phyloP scores from a whole-genome alignment of 495 filamentous ascomycete species.

The Aspergillus conjunctus region DNA sequence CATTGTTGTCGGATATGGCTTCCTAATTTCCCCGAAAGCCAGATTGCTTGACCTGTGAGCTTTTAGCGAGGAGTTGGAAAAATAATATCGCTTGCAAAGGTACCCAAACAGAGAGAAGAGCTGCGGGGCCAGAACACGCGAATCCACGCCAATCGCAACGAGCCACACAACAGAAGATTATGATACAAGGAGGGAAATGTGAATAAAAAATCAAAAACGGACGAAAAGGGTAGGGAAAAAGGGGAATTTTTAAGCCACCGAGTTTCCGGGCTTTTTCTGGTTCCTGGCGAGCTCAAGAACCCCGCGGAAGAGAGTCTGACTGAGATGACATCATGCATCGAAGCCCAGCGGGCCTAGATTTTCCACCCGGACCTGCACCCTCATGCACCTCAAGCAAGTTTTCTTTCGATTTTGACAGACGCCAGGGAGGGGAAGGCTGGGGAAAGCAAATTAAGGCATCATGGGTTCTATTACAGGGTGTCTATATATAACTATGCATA shows the following conservation, averaged over 20 bases:
- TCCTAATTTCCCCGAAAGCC: neutral
- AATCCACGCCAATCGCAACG: neutral
- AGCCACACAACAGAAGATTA: neutral
- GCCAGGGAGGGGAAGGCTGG: neutral
- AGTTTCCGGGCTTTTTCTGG: conserved; percentile 17
- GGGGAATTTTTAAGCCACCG: conserved; percentile 8
- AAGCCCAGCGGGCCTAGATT: conserved; percentile 6
- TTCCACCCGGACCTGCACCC: conserved; percentile 13
- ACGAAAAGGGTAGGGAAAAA: conserved; percentile 11
- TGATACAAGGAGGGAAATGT: conserved; percentile 1
- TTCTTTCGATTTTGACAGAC: neutral
- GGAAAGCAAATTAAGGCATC: no score
- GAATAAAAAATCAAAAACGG: neutral
- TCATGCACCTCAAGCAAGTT: conserved; percentile 1
- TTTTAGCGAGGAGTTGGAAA: neutral
- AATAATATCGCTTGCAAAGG: neutral
- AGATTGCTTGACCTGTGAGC: neutral
- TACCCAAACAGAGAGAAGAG: neutral
- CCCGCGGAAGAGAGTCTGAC: conserved; percentile 21
- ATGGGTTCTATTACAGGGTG: conserved; percentile 13
- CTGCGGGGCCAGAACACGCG: neutral
- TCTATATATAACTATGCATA: conserved; percentile 13
- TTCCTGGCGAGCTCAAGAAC: conserved; percentile 24
- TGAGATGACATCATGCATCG: conserved; percentile 26
- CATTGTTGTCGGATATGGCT: conserved; percentile 27